A percentile compares a stretch with the other conserved stretches of the same genome.
These are phyloP conservation scores for Calophaca sinica DNA, from an alignment of 306 rosid species.

Conservation along the genomic window DNA sequence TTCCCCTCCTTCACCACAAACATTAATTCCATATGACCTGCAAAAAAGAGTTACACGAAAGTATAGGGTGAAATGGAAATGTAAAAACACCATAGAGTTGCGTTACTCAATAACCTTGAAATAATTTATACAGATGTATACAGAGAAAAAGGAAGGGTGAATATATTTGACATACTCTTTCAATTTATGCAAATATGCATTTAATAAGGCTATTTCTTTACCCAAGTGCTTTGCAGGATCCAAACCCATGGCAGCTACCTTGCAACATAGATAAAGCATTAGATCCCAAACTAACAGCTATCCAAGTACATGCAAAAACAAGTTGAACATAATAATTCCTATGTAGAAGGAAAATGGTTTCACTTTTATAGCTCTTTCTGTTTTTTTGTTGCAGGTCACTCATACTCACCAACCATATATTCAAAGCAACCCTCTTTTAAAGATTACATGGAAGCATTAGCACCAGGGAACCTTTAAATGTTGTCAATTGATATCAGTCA, in stretches of 20 bases:
- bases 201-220: constrained; percentile 74
- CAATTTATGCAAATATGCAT: constrained; percentile 82
- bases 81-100: constrained; percentile 9
- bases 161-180: constrained; percentile 66
- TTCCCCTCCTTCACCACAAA: constrained; percentile 99
- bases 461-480: constrained; percentile 35
- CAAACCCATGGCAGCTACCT: constrained; percentile 99
- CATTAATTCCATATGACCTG: constrained; percentile 90
- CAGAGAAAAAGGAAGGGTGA: constrained; percentile 35
- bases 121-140: constrained; percentile 31
- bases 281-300: constrained; percentile 39
- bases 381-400: constrained; percentile 20
- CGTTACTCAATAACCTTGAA: constrained; percentile 21
- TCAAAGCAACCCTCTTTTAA: constrained; percentile 37
- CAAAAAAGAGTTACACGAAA: constrained; percentile 28
- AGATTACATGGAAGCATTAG: constrained; percentile 34
- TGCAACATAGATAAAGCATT: constrained; percentile 48
- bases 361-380: constrained; percentile 5
- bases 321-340: constrained; percentile 32
- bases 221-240: constrained; percentile 95
- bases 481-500: constrained; percentile 32
- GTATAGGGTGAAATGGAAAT: constrained; percentile 23
- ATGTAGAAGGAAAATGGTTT: constrained; percentile 35
- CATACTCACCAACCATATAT: constrained; percentile 21
- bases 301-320: constrained; percentile 39